phyloP scores from a whole-genome alignment of 345 rosid genomes.

The Lumnitzera littorea region DNA sequence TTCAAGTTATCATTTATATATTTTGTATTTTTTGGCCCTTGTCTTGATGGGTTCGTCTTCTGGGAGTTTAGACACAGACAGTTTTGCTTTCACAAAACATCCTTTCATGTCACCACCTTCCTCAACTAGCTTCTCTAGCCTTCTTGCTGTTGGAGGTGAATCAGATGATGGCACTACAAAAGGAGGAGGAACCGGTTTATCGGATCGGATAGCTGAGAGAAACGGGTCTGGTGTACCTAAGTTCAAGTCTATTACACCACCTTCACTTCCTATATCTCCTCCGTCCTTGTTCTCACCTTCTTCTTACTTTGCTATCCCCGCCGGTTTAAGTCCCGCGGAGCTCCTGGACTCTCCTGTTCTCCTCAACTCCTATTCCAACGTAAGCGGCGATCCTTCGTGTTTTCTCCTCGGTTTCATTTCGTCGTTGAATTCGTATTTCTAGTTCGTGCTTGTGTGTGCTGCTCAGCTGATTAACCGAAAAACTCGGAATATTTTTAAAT shows the following conservation, averaged over 20 bases:
- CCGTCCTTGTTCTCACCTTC: slow-evolving; percentile 53
- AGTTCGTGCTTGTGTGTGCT: background rate
- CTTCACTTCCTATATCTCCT: slow-evolving; percentile 76
- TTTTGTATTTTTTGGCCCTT: too few relatives aligned
- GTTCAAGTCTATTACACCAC: slow-evolving; percentile 74
- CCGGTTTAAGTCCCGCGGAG: slow-evolving; percentile 74
- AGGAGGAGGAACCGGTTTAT: slow-evolving; percentile 7
- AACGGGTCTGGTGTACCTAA: slow-evolving; percentile 72
- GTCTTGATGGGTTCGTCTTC: slow-evolving; percentile 35
- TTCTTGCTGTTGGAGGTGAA: slow-evolving; percentile 28
- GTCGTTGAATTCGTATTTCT: background rate
- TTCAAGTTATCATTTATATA: background rate
- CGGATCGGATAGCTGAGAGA: slow-evolving; percentile 43
- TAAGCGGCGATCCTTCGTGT: slow-evolving; percentile 14
- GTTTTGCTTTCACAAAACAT: slow-evolving; percentile 1
- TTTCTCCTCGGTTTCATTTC: background rate
- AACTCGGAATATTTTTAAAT: too few relatives aligned
- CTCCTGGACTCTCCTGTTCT: slow-evolving; percentile 87
- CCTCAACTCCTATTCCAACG: slow-evolving; percentile 45
- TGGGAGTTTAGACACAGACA: slow-evolving; percentile 25
- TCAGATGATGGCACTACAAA: background rate
- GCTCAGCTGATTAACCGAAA: too few relatives aligned
- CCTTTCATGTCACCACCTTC: slow-evolving; percentile 6
- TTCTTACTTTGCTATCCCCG: slow-evolving; percentile 70
- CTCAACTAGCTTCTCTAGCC: slow-evolving; percentile 48